Conservation (phyloP, 2,329 filamentous ascomycete species). For the Gaeumannomyces tritici region DNA sequence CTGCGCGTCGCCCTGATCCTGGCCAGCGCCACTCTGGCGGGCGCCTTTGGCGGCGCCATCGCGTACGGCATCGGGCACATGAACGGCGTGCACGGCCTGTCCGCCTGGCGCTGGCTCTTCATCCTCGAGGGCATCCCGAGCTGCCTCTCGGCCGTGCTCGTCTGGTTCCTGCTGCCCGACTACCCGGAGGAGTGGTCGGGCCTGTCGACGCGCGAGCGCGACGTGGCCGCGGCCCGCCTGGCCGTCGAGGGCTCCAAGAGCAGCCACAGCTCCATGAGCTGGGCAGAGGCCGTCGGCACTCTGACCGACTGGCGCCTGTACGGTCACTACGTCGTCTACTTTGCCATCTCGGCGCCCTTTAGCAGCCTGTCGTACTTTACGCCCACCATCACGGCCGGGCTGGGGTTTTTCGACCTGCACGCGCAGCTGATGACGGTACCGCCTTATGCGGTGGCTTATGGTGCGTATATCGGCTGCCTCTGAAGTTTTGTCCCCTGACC, state of each 20-base stretch:
- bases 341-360: slow-evolving; percentile 43
- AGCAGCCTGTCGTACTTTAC: slow-evolving; percentile 52
- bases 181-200: slow-evolving; percentile 56
- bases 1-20: slow-evolving; percentile 65
- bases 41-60: slow-evolving; percentile 63
- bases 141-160: slow-evolving; percentile 43
- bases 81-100: slow-evolving; percentile 50
- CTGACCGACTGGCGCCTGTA: slow-evolving; percentile 59
- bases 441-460: slow-evolving; percentile 52
- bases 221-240: slow-evolving; percentile 37
- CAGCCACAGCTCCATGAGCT: slow-evolving; percentile 51
- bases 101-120: slow-evolving; percentile 66
- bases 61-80: slow-evolving; percentile 66
- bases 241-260: slow-evolving; percentile 40
- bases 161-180: slow-evolving; percentile 56
- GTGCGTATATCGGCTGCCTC: too few species aligned
- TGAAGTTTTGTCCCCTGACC: background rate
- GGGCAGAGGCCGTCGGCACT: slow-evolving; percentile 60
- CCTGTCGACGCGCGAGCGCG: slow-evolving; percentile 49
- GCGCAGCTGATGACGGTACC: slow-evolving; percentile 60
- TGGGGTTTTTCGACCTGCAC: slow-evolving; percentile 38
- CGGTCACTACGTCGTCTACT: slow-evolving; percentile 49
- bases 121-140: slow-evolving; percentile 35
- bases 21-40: slow-evolving; percentile 58
- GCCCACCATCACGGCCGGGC: slow-evolving; percentile 48